phyloP scores from a whole-genome alignment of 805 yeast genomes.

The Kurtzmaniella cleridarum region DNA sequence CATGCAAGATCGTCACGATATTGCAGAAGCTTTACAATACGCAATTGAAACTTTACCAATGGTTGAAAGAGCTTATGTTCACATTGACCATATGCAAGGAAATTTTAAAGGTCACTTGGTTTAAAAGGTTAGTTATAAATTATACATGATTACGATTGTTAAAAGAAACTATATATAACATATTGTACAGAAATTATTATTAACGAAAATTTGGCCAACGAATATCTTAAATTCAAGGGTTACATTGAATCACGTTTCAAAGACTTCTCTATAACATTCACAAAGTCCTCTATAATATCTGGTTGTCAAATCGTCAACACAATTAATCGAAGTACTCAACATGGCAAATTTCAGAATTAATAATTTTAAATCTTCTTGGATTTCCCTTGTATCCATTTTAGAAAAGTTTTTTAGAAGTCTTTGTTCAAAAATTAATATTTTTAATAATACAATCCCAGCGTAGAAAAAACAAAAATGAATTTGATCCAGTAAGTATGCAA shows the following conservation, averaged over 20 bases:
- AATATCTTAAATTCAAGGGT: too few species aligned
- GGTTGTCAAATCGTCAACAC: slow-evolving; percentile 1
- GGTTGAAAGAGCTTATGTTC: slow-evolving; percentile 80
- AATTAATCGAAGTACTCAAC: slow-evolving; percentile 3
- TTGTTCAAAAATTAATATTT: slow-evolving; percentile 9
- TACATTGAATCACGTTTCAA: neutral
- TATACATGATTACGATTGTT: neutral
- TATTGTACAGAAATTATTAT: too few species aligned
- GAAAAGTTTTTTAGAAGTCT: neutral
- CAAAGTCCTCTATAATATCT: slow-evolving; percentile 1
- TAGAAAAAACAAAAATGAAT: slow-evolving; percentile 50
- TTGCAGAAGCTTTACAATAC: slow-evolving; percentile 77
- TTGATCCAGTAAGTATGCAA: slow-evolving; percentile 69
- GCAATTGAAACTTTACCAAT: slow-evolving; percentile 72
- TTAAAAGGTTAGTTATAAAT: slow-evolving; percentile 4
- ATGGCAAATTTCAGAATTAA: slow-evolving; percentile 3
- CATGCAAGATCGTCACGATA: slow-evolving; percentile 68
- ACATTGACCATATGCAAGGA: slow-evolving; percentile 57
- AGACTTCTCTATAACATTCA: neutral
- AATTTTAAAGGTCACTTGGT: slow-evolving; percentile 38
- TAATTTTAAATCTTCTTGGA: slow-evolving; percentile 1
- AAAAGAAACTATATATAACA: too few species aligned
- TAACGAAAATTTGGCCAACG: too few species aligned
- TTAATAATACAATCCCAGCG: slow-evolving; percentile 33
- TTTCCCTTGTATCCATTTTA: neutral